Base-by-base conservation (phyloP, 139 green algal genomes). In the Volvox africanus region DNA sequence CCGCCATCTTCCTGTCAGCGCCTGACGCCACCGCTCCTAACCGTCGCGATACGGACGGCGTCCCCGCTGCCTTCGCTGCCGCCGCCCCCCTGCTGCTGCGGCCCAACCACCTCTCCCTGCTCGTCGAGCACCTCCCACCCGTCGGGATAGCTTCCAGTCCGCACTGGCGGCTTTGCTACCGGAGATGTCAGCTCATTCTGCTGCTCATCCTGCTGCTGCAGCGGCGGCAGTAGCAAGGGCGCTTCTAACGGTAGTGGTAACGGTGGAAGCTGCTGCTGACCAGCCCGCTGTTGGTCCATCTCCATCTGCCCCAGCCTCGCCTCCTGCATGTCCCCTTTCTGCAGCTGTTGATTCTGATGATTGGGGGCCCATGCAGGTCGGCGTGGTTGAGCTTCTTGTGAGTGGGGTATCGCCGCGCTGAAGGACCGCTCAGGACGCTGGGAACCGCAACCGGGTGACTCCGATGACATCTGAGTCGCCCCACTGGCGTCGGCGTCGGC, bases 71-170 rank as follows among this genome's bases (percentile, higher is more conserved):
- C 28, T 30, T 18, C 75, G 26, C n/a, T 3, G 77, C 77, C 77
- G 35, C 35, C 22, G 75, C 75, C 28, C n/a, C 5, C 32, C 32
- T 50, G 30, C 19, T n/a, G 75, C 75, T 81, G 79, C 44, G 2
- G 79, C 24, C 1, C 17, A 55, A 76, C 55, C 80, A 75, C 55
- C 55, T 86, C 80, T 20, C 80, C 80, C 55, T 28, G n/a, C 11
- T 75, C 80, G n/a, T 75, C 55, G 18, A 86, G 80, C 16, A 86
- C 80, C 80, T 86, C 80, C 80, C 80, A 86, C 2, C 55, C 80
- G 12, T 86, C 80, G 1, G 55, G 80, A 30, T 28, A 75, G 80
- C 80, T 75, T 6, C 5, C 37, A 24, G 5, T 71, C 44, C 79
- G 21, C 22, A 11, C 44, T 12, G 79, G 79, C 44, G 21, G 22